Evolutionary conservation across 1,139 yeast genomes (phyloP).

Genomic region (Yamadazyma atlantica): DNA sequence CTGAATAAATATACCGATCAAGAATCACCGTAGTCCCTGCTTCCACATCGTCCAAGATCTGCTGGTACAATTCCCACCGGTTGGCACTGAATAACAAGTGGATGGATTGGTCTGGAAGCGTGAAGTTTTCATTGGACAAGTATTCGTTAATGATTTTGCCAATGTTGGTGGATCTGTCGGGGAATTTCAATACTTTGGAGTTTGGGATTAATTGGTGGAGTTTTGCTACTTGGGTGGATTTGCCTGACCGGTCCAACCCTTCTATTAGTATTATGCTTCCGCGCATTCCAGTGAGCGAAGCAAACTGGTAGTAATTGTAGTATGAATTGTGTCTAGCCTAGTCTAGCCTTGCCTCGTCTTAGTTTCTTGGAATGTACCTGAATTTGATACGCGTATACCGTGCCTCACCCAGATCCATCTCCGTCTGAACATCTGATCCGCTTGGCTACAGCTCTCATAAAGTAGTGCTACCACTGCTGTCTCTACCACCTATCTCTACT

Average conservation of each 20-base stretch:
- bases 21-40: constrained; percentile 63
- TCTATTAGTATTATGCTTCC: constrained; percentile 82
- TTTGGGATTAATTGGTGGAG: constrained; percentile 41
- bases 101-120: constrained; percentile 70
- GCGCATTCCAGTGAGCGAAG: too few species aligned
- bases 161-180: constrained; percentile 79
- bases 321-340: too few species aligned
- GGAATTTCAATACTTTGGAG: constrained; percentile 68
- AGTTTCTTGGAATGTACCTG: too few species aligned
- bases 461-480: too few species aligned
- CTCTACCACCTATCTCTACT: too few species aligned
- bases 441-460: too few species aligned
- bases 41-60: constrained; percentile 46
- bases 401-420: too few species aligned
- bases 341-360: too few species aligned
- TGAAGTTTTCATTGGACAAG: constrained; percentile 49
- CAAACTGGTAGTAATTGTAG: too few species aligned
- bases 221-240: constrained; percentile 76
- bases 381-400: too few species aligned
- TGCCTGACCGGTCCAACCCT: constrained; percentile 94
- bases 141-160: constrained; percentile 79
- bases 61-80: constrained; percentile 76
- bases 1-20: constrained; percentile 91
- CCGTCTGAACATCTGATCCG: too few species aligned
- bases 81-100: constrained; percentile 92